Evolutionary conservation across 2,329 filamentous ascomycete genomes (phyloP), one percentile per base, ranked within the genome.

Genomic region (Pseudogymnoascus sp.): DNA sequence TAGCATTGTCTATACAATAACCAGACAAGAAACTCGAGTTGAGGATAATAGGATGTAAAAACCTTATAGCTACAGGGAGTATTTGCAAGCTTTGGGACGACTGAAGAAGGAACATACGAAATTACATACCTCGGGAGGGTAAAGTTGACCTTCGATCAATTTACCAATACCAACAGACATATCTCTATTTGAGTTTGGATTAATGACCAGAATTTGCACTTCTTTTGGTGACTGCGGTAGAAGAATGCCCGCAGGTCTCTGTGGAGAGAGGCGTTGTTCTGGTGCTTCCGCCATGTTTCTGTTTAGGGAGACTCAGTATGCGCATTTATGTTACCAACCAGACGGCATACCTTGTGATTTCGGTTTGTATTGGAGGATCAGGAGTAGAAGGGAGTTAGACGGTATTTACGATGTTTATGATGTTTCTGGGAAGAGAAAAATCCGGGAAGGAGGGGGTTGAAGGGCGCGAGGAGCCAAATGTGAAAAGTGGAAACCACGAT

Each of bases 141-240:
- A 39, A 4, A 18, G 4, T 37, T 37, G 57, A n/a, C 57, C 68
- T 43, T 75, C 72, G 62, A 85, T 76, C 57, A 79, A 75, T 53
- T 73, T 69, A 61, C 79, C 78, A 67, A 92, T 78, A 25, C 81
- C 83, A 6, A 83, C 76, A 9, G 89, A 93, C 89, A 93, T 93
- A 61, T 79, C 76, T 61, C 75, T 68, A 1, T 86, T 90, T 2
- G 88, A 91, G 75, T 94, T 94, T 35, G 90, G 89, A 69, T 94
- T 93, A 68, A 93, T 80, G 63, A 93, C 77, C 39, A 93, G 79
- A 64, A 58, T 58, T 37, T 39, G 57, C 92, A 84, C 64, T 73
- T 79, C 64, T 73, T 75, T 25, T 20, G 47, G 47, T 14, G 15
- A 18, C 47, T 18, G 25, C 3, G 25, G 43, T 11, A 30, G 25